Conservation (phyloP, 192 early-diverging fungal species). For the Umbelopsis sp. region DNA sequence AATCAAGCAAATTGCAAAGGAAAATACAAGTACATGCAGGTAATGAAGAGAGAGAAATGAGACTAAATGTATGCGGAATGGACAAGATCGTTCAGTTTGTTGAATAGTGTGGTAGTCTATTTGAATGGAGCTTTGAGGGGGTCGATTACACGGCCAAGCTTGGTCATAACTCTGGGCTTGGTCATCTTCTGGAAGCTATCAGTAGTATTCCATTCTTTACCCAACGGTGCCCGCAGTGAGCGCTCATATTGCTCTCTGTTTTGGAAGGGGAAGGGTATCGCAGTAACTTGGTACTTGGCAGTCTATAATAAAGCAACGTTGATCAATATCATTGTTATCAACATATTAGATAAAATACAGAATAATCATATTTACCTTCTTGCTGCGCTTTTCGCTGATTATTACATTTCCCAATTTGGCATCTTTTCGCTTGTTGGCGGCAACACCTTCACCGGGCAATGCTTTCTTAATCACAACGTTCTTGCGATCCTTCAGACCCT, state of each 20-base stretch:
- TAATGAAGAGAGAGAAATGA: slow-evolving; percentile 14
- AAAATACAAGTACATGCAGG: slow-evolving; percentile 15
- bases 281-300: slow-evolving; percentile 69
- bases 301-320: slow-evolving; percentile 45
- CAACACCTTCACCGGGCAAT: slow-evolving; percentile 60
- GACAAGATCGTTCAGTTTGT: neutral
- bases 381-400: slow-evolving; percentile 86
- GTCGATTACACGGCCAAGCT: slow-evolving; percentile 86
- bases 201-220: slow-evolving; percentile 94
- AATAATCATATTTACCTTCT: slow-evolving; percentile 64
- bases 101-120: slow-evolving; percentile 25
- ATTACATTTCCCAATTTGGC: slow-evolving; percentile 84
- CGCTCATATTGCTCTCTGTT: slow-evolving; percentile 89
- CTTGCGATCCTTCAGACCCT: slow-evolving; percentile 49
- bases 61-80: neutral
- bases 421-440: slow-evolving; percentile 68
- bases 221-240: slow-evolving; percentile 82
- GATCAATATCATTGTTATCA: neutral
- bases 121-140: slow-evolving; percentile 75
- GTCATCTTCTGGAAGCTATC: slow-evolving; percentile 71
- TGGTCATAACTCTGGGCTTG: slow-evolving; percentile 81
- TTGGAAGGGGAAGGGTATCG: slow-evolving; percentile 86
- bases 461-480: slow-evolving; percentile 50
- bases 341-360: neutral
- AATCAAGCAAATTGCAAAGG: neutral